Base-by-base conservation (phyloP, 2,329 filamentous ascomycete species). In the Meredithiella fracta region DNA sequence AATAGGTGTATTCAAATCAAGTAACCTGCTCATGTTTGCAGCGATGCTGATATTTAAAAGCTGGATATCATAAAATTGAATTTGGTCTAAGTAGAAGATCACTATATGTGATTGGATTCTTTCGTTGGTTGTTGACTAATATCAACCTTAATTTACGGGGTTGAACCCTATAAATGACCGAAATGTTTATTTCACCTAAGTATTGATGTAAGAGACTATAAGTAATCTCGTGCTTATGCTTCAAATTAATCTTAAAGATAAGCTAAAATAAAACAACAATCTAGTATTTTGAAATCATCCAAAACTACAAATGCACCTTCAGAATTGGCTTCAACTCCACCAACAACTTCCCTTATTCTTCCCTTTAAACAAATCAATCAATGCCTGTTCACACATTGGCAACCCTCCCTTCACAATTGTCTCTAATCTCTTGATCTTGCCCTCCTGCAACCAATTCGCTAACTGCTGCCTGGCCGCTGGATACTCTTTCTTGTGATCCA, bases 401-500 rank as follows among this genome's bases (percentile, higher is more conserved):
- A 89, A 67, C 0, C 85, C 85, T n/a, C 84, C 84, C 62, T 76
- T 76, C 59, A 88, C 67, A 57, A 90, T 76, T 1, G 81, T 82
- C 67, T 88, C 83, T 65, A 82, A 81, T 57, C 80, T 70, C 74
- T 85, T 79, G 60, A 90, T 67, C 69, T 82, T 86, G 52, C 85
- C 85, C 64, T 86, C 79, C 1, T 71, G 69, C n/a, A 87, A 65
- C 84, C 85, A 89, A 60, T 76, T 67, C 1, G 74, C 74, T 14
- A 89, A 69, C 62, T 87, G 73, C 64, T 75, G 70, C 61, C 76
- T 68, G 0, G 82, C 85, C 44, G 69, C 65, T 0, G 72, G 64
- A 64, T 76, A 85, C 63, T 82, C 72, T 54, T 75, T 69, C 3
- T 66, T 67, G 63, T 75, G 86, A 65, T 89, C 85, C 56, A 85